A percentile compares a stretch with the other conserved stretches of the same genome.
Evolutionary conservation across 2,329 filamentous ascomycete genomes (phyloP).

Genomic region (Paraphaeosphaeria sporulosa): DNA sequence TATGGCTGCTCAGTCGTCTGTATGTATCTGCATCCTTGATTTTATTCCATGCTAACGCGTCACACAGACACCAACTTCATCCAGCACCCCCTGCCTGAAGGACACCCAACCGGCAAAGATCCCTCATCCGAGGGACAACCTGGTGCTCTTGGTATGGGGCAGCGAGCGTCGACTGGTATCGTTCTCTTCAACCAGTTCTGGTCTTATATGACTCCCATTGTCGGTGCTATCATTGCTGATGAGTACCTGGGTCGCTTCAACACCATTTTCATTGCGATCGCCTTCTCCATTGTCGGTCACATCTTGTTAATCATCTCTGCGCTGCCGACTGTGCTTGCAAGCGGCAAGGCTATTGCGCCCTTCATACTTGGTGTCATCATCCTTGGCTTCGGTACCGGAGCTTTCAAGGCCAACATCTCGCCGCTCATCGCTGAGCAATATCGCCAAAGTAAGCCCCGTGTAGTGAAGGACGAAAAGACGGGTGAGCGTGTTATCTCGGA

Average conservation of each 20-base stretch:
- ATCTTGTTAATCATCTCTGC: conserved; percentile 63
- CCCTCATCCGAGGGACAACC: conserved; percentile 41
- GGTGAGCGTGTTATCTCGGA: conserved; percentile 76
- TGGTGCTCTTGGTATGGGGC: conserved; percentile 47
- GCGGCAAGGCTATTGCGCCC: conserved; percentile 57
- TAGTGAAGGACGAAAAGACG: conserved; percentile 60
- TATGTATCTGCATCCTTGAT: conserved; percentile 42
- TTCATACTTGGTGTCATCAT: conserved; percentile 61
- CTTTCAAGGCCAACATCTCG: conserved; percentile 59
- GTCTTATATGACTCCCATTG: conserved; percentile 52
- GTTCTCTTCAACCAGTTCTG: conserved; percentile 51
- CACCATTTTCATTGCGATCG: conserved; percentile 62
- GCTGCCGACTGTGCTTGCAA: conserved; percentile 55
- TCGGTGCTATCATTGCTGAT: conserved; percentile 65
- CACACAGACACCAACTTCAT: conserved; percentile 50
- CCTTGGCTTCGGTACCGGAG: conserved; percentile 57
- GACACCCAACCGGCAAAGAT: conserved; percentile 42
- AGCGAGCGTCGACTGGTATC: conserved; percentile 48
- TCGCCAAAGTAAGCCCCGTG: conserved; percentile 63
- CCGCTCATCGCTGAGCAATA: conserved; percentile 77
- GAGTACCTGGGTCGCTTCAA: conserved; percentile 68
- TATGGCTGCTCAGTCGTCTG: conserved; percentile 75
- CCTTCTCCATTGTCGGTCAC: conserved; percentile 61
- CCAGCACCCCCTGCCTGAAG: conserved; percentile 45
- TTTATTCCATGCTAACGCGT: conserved; percentile 9